Conservation (phyloP, 495 filamentous ascomycete genomes). For the Tuber brumale region DNA sequence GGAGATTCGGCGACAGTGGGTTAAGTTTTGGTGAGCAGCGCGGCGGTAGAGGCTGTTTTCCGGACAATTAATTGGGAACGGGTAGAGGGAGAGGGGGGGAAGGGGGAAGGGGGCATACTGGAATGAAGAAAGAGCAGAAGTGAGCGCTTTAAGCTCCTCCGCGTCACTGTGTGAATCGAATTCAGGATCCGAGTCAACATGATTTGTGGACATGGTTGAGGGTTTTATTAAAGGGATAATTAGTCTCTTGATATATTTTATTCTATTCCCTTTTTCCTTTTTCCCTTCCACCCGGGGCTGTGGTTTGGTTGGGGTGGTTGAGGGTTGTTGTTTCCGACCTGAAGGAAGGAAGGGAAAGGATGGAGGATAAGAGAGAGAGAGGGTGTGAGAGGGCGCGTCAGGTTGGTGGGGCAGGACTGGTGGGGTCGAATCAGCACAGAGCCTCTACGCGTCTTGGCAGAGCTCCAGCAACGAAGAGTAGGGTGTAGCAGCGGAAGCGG, state of each 20-base stretch:
- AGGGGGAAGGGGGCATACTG: constrained; percentile 9
- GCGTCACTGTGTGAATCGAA: constrained; percentile 15
- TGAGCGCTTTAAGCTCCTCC: constrained; percentile 29
- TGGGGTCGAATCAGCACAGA: background rate
- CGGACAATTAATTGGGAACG: background rate
- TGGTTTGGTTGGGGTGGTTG: background rate
- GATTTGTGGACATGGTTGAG: background rate
- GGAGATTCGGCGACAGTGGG: constrained; percentile 76
- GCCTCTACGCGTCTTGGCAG: background rate
- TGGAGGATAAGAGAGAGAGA: background rate
- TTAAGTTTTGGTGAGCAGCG: constrained; percentile 74
- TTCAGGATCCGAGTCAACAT: background rate
- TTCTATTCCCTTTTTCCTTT: background rate
- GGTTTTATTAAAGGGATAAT: background rate
- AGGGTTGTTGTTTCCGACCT: background rate
- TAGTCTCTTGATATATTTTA: background rate
- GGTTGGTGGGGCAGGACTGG: background rate
- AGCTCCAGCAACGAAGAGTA: background rate
- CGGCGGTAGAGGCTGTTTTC: constrained; percentile 56
- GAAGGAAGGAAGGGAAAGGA: background rate
- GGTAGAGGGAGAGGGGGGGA: background rate
- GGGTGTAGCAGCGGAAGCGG: background rate
- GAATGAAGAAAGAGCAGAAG: constrained; percentile 26
- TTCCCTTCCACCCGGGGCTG: background rate
- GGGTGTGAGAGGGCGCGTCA: background rate